phyloP scores from a whole-genome alignment of 306 rosid species.

The Prunus mira region DNA sequence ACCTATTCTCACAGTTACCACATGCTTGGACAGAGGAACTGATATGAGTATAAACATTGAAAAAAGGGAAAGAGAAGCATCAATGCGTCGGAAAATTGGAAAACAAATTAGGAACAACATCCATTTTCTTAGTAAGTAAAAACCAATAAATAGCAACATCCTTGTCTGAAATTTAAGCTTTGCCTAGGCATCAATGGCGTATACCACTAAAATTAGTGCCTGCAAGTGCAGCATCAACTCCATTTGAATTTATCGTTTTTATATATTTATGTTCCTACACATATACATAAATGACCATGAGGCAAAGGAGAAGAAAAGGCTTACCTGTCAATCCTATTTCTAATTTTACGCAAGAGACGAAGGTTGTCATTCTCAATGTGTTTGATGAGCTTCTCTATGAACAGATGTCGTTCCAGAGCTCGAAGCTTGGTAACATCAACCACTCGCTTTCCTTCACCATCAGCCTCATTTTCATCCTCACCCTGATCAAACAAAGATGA shows the following conservation, averaged over 20 bases:
- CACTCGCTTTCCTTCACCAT: slow-evolving; percentile 35
- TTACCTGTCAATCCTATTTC: slow-evolving; percentile 59
- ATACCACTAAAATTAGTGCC: no score
- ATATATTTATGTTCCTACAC: no score
- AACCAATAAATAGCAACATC: no score
- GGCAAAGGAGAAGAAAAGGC: not conserved
- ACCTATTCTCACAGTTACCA: not conserved
- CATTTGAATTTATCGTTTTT: no score
- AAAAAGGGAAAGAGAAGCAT: no score
- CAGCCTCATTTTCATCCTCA: slow-evolving; percentile 6
- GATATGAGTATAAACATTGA: not conserved
- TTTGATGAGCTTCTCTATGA: slow-evolving; percentile 61
- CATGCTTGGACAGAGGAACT: not conserved
- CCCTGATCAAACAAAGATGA: slow-evolving; percentile 53
- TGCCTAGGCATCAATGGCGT: no score
- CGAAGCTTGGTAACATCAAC: slow-evolving; percentile 67
- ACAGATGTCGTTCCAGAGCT: slow-evolving; percentile 48
- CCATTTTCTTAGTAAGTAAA: not conserved
- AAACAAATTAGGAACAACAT: not conserved
- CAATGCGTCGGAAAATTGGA: not conserved
- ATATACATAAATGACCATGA: no score
- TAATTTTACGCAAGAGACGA: slow-evolving; percentile 49
- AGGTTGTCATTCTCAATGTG: slow-evolving; percentile 65
- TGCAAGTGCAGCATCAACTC: no score
- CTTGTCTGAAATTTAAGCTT: no score